phyloP scores from a whole-genome alignment of 257 asterid genomes.

The Ehretia macrophylla region DNA sequence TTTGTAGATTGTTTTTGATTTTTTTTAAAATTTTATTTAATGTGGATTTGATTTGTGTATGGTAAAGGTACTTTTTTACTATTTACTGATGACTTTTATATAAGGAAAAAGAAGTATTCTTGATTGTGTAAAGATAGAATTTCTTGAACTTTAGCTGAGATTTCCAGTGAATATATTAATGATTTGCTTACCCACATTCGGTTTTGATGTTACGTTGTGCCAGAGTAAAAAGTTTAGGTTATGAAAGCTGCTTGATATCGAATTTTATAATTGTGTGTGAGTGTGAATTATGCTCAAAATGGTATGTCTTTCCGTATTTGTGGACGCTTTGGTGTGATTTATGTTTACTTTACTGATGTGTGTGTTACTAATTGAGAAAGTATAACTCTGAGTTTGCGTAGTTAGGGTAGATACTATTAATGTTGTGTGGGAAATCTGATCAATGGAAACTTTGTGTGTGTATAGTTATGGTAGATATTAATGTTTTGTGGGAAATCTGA shows the following conservation, averaged over 20 bases:
- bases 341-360: not conserved
- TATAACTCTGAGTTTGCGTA: too few species aligned
- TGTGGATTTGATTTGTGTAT: not conserved
- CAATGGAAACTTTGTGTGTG: too few species aligned
- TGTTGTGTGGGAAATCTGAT: too few species aligned
- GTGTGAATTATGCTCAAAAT: too few species aligned
- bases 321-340: too few species aligned
- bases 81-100: not conserved
- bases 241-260: not conserved
- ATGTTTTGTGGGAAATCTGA: too few species aligned
- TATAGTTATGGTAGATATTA: too few species aligned
- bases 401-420: too few species aligned
- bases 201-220: slow-evolving; percentile 3
- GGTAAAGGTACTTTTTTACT: not conserved
- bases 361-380: not conserved
- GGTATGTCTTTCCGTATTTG: too few species aligned
- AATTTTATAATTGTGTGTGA: too few species aligned
- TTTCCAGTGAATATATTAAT: not conserved
- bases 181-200: slow-evolving; percentile 6
- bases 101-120: not conserved
- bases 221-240: not conserved
- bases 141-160: not conserved
- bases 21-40: not conserved
- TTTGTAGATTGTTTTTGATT: not conserved
- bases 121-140: not conserved